Conservation (phyloP, 2,329 filamentous ascomycete genomes). For the Penicillium verrucosum region DNA sequence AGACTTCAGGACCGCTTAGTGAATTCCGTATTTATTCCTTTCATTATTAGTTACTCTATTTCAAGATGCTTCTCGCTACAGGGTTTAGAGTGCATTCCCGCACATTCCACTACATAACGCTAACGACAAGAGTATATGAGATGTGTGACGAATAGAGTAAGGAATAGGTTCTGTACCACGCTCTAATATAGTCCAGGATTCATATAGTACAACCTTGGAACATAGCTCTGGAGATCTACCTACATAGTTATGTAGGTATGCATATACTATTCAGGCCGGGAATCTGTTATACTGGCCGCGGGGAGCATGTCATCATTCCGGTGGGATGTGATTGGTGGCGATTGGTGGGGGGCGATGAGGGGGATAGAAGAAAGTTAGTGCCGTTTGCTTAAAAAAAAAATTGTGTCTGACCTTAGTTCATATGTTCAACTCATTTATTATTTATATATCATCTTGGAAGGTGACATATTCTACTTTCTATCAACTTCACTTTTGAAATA, state of each 20-base stretch:
- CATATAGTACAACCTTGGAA: neutral
- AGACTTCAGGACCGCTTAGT: neutral
- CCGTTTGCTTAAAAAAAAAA: conserved; percentile 2
- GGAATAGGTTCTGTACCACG: neutral
- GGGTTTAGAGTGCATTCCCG: neutral
- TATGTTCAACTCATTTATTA: neutral
- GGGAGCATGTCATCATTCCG: conserved; percentile 6
- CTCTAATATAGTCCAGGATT: neutral
- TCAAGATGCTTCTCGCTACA: neutral
- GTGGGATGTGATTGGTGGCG: neutral
- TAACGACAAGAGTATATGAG: neutral
- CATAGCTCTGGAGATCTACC: neutral
- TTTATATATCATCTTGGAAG: neutral
- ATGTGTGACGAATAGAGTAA: neutral
- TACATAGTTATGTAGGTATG: no score
- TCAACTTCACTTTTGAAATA: neutral
- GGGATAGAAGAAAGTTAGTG: conserved; percentile 10
- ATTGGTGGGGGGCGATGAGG: conserved; percentile 6
- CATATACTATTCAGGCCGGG: neutral
- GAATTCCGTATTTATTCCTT: neutral
- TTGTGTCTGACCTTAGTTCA: neutral
- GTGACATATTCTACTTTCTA: neutral
- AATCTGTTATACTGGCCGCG: neutral
- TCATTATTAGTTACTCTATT: neutral
- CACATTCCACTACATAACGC: neutral